Evolutionary conservation across 148 eudicot species (phyloP).

Genomic region (Camellia japonica): DNA sequence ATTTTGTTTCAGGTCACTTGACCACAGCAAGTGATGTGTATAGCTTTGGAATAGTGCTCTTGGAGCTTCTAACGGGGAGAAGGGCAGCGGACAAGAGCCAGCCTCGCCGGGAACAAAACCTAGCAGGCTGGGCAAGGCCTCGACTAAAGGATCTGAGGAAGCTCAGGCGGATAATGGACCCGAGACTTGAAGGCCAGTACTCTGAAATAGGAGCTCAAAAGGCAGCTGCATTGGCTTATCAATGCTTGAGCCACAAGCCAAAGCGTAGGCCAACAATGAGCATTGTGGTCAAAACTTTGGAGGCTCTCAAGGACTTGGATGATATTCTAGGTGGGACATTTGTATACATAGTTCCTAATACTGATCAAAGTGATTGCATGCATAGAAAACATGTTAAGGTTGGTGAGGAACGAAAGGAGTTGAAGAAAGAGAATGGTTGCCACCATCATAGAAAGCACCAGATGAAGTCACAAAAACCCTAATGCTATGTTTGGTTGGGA

Average conservation of each 20-base stretch:
- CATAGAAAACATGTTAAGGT: slow-evolving; percentile 1
- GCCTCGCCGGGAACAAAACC: slow-evolving; percentile 54
- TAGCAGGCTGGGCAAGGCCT: slow-evolving; percentile 74
- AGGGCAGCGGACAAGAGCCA: slow-evolving; percentile 64
- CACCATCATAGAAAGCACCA: slow-evolving; percentile 22
- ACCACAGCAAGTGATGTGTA: slow-evolving; percentile 80
- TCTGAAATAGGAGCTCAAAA: slow-evolving; percentile 56
- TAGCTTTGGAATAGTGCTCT: slow-evolving; percentile 68
- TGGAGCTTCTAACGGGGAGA: slow-evolving; percentile 69
- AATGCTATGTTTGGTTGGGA: too few relatives aligned
- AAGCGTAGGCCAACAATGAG: slow-evolving; percentile 59
- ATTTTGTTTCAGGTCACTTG: slow-evolving; percentile 48
- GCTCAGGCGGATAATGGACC: slow-evolving; percentile 56
- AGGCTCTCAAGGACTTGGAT: slow-evolving; percentile 38
- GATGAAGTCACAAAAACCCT: slow-evolving; percentile 39
- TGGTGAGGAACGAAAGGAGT: not conserved
- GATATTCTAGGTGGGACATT: slow-evolving; percentile 49
- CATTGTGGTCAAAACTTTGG: slow-evolving; percentile 46
- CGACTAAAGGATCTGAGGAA: slow-evolving; percentile 47
- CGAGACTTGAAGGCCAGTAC: slow-evolving; percentile 66
- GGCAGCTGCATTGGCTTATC: slow-evolving; percentile 71
- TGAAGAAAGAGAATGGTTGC: slow-evolving; percentile 25
- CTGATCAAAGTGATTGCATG: slow-evolving; percentile 1
- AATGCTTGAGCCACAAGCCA: slow-evolving; percentile 67
- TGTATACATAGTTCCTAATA: slow-evolving; percentile 48